phyloP scores from a whole-genome alignment of 2,329 filamentous ascomycete species.

The Colletotrichum tamarilloi region DNA sequence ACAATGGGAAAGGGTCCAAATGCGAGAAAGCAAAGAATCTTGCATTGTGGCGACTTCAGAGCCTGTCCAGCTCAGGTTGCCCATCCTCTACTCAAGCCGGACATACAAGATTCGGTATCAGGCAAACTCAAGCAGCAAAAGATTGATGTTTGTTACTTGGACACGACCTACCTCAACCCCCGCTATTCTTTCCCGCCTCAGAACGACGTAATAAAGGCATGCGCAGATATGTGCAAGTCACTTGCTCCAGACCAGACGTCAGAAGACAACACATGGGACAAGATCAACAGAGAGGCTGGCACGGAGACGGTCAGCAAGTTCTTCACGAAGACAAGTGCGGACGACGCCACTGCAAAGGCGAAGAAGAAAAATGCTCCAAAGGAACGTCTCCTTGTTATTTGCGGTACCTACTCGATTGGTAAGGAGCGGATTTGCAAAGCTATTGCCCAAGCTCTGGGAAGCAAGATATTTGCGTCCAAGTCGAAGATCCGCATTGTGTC shows the following conservation, averaged over 20 bases:
- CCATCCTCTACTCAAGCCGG: conserved; percentile 84
- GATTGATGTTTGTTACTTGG: conserved; percentile 95
- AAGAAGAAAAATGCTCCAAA: conserved; percentile 40
- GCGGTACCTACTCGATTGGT: conserved; percentile 97
- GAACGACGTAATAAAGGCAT: conserved; percentile 86
- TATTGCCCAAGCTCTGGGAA: conserved; percentile 85
- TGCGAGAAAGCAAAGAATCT: conserved; percentile 77
- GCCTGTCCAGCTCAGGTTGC: conserved; percentile 86
- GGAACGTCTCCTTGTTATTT: conserved; percentile 85
- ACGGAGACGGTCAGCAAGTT: conserved; percentile 64
- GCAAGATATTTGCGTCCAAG: conserved; percentile 89
- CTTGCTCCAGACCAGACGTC: conserved; percentile 73
- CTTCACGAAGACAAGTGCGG: conserved; percentile 53
- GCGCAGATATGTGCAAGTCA: conserved; percentile 86
- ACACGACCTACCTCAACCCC: conserved; percentile 96
- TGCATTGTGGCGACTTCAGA: conserved; percentile 96
- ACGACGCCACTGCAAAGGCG: conserved; percentile 44
- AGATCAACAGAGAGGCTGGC: conserved; percentile 52
- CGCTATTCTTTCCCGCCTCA: conserved; percentile 95
- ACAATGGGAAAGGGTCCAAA: conserved; percentile 68
- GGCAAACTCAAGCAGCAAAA: conserved; percentile 83
- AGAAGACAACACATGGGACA: conserved; percentile 60
- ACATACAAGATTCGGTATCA: conserved; percentile 75
- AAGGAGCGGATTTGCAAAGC: conserved; percentile 96
- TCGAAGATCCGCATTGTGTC: conserved; percentile 86